These are phyloP conservation scores for Exophiala oligosperma DNA, from an alignment of 2,329 filamentous ascomycete species.

Conservation along the genomic window DNA sequence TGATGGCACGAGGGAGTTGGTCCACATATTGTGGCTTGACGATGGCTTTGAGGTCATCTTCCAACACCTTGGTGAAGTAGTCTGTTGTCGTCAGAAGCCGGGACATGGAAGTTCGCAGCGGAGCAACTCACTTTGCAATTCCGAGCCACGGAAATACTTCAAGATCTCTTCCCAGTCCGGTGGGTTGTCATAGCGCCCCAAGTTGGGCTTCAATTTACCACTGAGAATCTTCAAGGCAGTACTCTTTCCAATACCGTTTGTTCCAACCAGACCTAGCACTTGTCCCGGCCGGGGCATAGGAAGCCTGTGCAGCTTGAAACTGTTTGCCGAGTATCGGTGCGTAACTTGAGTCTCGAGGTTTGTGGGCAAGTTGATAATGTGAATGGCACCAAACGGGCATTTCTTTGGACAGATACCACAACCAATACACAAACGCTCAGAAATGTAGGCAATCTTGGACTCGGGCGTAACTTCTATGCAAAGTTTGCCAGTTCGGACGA, in stretches of 20 bases:
- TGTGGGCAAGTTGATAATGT: conserved; percentile 99
- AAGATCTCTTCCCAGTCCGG: conserved; percentile 99
- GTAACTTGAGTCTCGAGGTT: conserved; percentile 98
- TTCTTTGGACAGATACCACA: conserved; percentile 99
- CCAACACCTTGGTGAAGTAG: conserved; percentile 97
- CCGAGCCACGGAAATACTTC: conserved; percentile 96
- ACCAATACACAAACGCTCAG: conserved; percentile 91
- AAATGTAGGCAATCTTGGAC: conserved; percentile 97
- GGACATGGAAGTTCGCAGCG: background rate
- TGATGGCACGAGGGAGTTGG: conserved; percentile 92
- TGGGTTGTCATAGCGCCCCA: conserved; percentile 92
- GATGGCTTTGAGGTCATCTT: conserved; percentile 95
- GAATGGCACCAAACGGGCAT: conserved; percentile 97
- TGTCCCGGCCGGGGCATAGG: conserved; percentile 95
- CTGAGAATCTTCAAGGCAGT: conserved; percentile 99
- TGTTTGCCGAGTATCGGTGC: conserved; percentile 98
- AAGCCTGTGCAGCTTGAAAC: conserved; percentile 97
- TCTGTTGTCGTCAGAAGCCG: conserved; percentile 53
- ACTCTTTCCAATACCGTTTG: conserved; percentile 99
- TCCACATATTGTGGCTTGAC: conserved; percentile 99
- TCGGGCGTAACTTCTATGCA: conserved; percentile 90
- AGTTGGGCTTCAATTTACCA: conserved; percentile 96
- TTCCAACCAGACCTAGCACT: conserved; percentile 93
- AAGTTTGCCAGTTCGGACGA: conserved; percentile 94
- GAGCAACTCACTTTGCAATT: conserved; percentile 77